Evolutionary conservation across 495 filamentous ascomycete species (phyloP), one percentile per base, ranked within the genome.

Genomic region (Xylaria flabelliformis): DNA sequence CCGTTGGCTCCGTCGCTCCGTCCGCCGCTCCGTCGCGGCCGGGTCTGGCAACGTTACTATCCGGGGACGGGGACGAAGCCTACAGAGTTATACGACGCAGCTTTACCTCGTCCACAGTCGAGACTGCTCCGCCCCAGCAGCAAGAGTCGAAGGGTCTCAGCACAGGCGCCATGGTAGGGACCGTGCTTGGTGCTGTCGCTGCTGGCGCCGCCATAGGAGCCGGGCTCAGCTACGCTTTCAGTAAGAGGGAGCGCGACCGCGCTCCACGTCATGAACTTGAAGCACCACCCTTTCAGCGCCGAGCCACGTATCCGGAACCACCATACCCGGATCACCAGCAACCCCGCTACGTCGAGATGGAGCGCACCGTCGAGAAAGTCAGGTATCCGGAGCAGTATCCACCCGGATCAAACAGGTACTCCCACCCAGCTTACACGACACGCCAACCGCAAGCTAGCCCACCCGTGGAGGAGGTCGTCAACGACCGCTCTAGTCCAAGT

Each of bases 181-280:
- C 90, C 2, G 82, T 97, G 34, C 84, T 96, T 9, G 93, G 93
- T 12, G 91, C 91, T 4, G 80, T 81, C 19, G 86, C 94, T 59
- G 88, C 94, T 7, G 94, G 92, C 29, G 93, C 91, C 21, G 92
- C 91, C 10, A 88, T 91, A 3, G 94, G 91, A 63, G 92, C 91
- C 17, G 91, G 90, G 0, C 77, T 94, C 48, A 91, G 92, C 1
- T 95, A 95, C 78, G 89, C 91, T 46, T 90, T 93, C 83, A 83
- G 86, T 69, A 89, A 85, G 73, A 80, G 85, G 36, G 91, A 90
- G 71, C 79, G 81, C 9, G 80, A 83, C 48, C 85, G 78, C 42
- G 76, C 78, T 77, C 74, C 85, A 72, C 78, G 73, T 3, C 78
- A 82, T 42, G 82, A 82, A 2, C 82, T 76, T 67, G 83, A 83